These are phyloP conservation scores for Coemansia sp. DNA, from an alignment of 192 early-diverging fungal genomes.

Conservation along the genomic window DNA sequence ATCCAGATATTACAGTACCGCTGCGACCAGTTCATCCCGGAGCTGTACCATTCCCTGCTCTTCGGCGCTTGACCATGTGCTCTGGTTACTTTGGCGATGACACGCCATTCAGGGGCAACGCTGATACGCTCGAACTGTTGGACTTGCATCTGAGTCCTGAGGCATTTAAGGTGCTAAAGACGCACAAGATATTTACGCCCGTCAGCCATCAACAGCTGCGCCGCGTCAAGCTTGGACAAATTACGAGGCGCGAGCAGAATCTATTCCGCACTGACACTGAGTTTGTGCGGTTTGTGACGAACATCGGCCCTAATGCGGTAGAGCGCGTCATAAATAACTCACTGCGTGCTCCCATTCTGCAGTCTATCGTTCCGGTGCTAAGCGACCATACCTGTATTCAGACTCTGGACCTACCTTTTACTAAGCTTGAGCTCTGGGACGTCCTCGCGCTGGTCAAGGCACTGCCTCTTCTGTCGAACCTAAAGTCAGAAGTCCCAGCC, in stretches of 20 bases:
- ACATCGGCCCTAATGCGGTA: not conserved
- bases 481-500: not conserved
- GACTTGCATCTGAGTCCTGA: not conserved
- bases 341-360: not conserved
- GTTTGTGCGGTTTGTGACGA: not conserved
- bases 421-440: not conserved
- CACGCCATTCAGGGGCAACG: not conserved
- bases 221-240: conserved; percentile 1
- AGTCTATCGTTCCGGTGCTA: not conserved
- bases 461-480: not conserved
- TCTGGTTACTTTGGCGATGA: not conserved
- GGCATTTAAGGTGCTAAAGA: not conserved
- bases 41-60: not conserved
- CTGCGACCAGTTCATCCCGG: not conserved
- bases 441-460: not conserved
- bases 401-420: not conserved
- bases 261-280: not conserved
- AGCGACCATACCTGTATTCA: not conserved
- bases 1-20: not conserved
- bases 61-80: not conserved
- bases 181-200: not conserved
- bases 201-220: not conserved
- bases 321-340: not conserved
- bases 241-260: not conserved
- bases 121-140: not conserved